Evolutionary conservation across 495 filamentous ascomycete species (phyloP).

Genomic region (Hypoxylon trugodes): DNA sequence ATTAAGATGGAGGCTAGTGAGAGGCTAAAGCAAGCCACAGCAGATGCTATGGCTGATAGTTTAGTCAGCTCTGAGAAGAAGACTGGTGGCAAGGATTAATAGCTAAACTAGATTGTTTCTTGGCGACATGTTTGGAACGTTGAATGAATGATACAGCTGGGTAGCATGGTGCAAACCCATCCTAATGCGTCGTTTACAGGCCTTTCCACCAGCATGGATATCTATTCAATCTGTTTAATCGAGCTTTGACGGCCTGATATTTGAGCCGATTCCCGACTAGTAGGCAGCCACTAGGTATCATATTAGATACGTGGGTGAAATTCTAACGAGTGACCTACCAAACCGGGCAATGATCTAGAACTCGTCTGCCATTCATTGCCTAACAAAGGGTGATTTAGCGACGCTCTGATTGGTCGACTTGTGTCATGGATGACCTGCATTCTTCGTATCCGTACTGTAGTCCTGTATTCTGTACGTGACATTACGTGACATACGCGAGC

Average conservation of each 20-base stretch:
- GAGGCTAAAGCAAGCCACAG: constrained; percentile 73
- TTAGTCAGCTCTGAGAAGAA: constrained; percentile 49
- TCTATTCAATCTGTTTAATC: constrained; percentile 14
- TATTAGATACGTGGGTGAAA: neutral
- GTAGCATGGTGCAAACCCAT: neutral
- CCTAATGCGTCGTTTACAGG: constrained; percentile 1
- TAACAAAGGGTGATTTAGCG: neutral
- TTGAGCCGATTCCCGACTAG: constrained; percentile 10
- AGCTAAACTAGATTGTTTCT: neutral
- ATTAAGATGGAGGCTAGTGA: constrained; percentile 71
- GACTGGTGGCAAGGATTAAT: constrained; percentile 31
- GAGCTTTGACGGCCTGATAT: constrained; percentile 5
- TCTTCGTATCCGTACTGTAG: too few species aligned
- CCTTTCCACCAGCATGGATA: neutral
- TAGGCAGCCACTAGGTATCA: neutral
- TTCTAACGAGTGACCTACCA: neutral
- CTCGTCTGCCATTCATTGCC: too few species aligned
- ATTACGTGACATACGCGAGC: too few species aligned
- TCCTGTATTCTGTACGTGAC: too few species aligned
- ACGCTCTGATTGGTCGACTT: constrained; percentile 18
- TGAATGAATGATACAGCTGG: neutral
- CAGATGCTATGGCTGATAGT: constrained; percentile 68
- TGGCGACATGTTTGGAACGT: neutral
- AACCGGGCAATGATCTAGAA: neutral
- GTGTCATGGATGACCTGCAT: too few species aligned